phyloP scores from a whole-genome alignment of 2,329 filamentous ascomycete species.

The Alternaria infectoria region DNA sequence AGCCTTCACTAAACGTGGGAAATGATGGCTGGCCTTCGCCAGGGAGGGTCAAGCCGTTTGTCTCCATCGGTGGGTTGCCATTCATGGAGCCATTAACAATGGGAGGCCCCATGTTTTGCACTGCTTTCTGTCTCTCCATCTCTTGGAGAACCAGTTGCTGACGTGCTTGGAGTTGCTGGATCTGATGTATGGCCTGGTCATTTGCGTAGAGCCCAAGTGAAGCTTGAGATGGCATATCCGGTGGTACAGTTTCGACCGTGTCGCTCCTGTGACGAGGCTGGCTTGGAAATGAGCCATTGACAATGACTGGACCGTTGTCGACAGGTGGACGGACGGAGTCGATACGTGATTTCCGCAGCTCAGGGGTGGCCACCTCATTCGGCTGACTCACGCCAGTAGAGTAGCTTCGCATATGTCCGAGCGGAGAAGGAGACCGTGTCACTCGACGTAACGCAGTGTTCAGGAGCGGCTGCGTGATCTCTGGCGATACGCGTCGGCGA shows the following conservation, averaged over 20 bases:
- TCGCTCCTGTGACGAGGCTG: constrained; percentile 34
- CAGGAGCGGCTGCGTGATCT: constrained; percentile 49
- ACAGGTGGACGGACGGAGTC: constrained; percentile 36
- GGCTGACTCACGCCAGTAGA: constrained; percentile 38
- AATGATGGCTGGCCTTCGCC: constrained; percentile 37
- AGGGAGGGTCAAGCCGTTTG: constrained; percentile 28
- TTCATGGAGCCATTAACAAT: constrained; percentile 38
- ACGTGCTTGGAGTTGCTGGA: constrained; percentile 36
- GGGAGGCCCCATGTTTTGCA: constrained; percentile 24
- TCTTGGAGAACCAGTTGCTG: constrained; percentile 43
- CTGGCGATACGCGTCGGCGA: constrained; percentile 52
- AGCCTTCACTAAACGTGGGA: constrained; percentile 33
- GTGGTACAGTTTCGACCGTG: constrained; percentile 29
- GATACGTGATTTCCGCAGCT: constrained; percentile 35
- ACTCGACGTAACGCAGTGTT: constrained; percentile 44
- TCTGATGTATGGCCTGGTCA: constrained; percentile 31
- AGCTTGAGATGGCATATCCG: constrained; percentile 23
- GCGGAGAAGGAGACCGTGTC: constrained; percentile 56
- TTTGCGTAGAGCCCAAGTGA: constrained; percentile 35
- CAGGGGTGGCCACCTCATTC: constrained; percentile 6
- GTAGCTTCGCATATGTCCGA: constrained; percentile 52
- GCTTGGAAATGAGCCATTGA: constrained; percentile 49
- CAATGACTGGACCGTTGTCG: constrained; percentile 47
- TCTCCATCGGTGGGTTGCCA: constrained; percentile 19
- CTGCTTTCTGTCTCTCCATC: constrained; percentile 39